These are phyloP conservation scores for Ascosphaera apis DNA, from an alignment of 2,329 filamentous ascomycete genomes.

Conservation along the genomic window DNA sequence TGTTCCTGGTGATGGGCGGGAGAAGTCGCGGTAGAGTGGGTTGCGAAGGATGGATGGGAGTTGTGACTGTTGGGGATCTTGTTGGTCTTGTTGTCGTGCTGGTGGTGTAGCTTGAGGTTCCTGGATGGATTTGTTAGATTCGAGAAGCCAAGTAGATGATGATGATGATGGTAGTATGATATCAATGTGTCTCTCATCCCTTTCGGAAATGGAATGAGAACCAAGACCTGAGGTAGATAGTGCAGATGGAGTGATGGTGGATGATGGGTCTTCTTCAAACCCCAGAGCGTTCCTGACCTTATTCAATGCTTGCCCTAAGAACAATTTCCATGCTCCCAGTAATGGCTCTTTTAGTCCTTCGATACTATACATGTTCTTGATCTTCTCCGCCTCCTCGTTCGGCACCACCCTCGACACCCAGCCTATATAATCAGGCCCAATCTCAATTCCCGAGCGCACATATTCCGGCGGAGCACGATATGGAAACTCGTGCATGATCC, in stretches of 20 bases:
- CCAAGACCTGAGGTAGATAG: too few relatives aligned
- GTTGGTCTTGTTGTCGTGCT: too few relatives aligned
- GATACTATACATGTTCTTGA: not conserved
- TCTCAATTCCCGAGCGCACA: not conserved
- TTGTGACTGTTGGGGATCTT: not conserved
- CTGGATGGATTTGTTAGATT: too few relatives aligned
- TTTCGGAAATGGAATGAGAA: too few relatives aligned
- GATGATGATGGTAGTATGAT: too few relatives aligned
- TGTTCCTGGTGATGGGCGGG: not conserved
- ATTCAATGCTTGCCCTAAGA: too few relatives aligned
- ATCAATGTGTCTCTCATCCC: too few relatives aligned
- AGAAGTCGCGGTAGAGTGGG: not conserved
- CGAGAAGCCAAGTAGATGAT: too few relatives aligned
- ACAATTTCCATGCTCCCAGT: not conserved
- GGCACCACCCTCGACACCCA: not conserved
- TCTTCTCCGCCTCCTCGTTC: constrained; percentile 1
- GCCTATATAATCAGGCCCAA: not conserved
- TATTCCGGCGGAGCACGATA: not conserved
- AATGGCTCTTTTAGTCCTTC: not conserved
- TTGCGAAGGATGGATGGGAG: constrained; percentile 1
- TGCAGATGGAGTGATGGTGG: too few relatives aligned
- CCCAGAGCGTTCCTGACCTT: too few relatives aligned
- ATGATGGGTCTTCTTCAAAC: too few relatives aligned
- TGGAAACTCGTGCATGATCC: not conserved
- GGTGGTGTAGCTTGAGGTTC: too few relatives aligned